phyloP scores from a whole-genome alignment of 805 yeast species.

The Lipomyces orientalis region DNA sequence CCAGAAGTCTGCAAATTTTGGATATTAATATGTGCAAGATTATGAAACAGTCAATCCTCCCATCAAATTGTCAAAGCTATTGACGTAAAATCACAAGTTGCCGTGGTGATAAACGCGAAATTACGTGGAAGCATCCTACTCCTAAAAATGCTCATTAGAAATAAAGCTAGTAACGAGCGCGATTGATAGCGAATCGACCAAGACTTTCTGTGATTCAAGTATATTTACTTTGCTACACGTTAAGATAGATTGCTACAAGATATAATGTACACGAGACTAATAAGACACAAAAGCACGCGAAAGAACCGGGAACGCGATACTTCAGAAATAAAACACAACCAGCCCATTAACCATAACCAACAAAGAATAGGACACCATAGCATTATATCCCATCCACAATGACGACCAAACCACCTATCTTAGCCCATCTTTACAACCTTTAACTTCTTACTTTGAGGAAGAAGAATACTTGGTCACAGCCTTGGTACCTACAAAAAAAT shows the following conservation, averaged over 20 bases:
- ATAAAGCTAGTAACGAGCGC: too few species aligned
- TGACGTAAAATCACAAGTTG: too few species aligned
- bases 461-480: conserved; percentile 41
- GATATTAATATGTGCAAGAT: too few species aligned
- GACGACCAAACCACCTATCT: conserved; percentile 7
- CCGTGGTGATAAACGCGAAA: too few species aligned
- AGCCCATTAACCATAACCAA: conserved; percentile 36
- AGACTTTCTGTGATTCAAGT: background rate
- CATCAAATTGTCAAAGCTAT: too few species aligned
- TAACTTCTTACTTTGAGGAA: conserved; percentile 28
- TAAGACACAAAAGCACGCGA: conserved; percentile 31
- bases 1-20: too few species aligned
- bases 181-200: background rate
- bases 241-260: conserved; percentile 4
- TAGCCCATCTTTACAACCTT: conserved; percentile 4
- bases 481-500: conserved; percentile 30
- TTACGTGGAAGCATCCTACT: too few species aligned
- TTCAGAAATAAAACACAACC: conserved; percentile 14
- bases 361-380: conserved; percentile 32
- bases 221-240: conserved; percentile 1
- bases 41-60: too few species aligned
- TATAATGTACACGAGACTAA: conserved; percentile 33
- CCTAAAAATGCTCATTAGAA: too few species aligned
- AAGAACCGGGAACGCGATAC: conserved; percentile 15
- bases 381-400: conserved; percentile 18